Evolutionary conservation across 192 early-diverging fungal genomes (phyloP), one percentile per base, ranked within the genome.

Genomic region (Chytriomyces hyalinus): DNA sequence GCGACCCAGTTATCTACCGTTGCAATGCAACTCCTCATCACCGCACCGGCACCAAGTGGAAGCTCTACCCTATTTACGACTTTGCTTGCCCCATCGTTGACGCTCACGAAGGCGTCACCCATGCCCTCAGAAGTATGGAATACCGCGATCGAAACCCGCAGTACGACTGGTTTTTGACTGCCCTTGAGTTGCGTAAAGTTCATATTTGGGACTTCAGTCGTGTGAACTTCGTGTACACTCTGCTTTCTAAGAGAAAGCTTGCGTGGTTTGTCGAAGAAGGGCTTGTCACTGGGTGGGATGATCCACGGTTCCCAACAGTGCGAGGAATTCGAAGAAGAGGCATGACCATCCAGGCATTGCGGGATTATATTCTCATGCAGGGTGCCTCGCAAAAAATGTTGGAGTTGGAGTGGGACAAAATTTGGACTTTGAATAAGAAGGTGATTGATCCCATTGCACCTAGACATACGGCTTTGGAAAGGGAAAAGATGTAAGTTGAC

Each of bases 11-110:
- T 63, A 93, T 99, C 67, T 99, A 94, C 88, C 92, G 98, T 46
- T 96, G 94, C 88, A 96, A 96, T 81, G 80, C 92, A 69, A 84
- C 85, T 45, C 94, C 93, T 66, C 98, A 99, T 78, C 95, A 96
- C 80, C 90, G 89, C 49, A 96, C 94, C 59, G 98, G 97, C 48
- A 80, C 84, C 49, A 92, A 91, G 80, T 99, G 94, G 94, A 99
- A 97, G 87, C 86, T 98, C 60, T 99, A 99, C 84, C 98, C 97
- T 59, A 94, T 94, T 11, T 99, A 99, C 82, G 98, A 99, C 85
- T 98, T 98, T 87, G 94, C 94, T 8, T 98, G 97, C 84, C 98
- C 98, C 2, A 87, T 98, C 64, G 96, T 99, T 49, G 98, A 99
- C 81, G 91, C 92, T 47, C 64, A 96, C 51, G 98, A 99, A 84